phyloP scores from a whole-genome alignment of 805 yeast species.

The Tetrapisispora pingtungensis region DNA sequence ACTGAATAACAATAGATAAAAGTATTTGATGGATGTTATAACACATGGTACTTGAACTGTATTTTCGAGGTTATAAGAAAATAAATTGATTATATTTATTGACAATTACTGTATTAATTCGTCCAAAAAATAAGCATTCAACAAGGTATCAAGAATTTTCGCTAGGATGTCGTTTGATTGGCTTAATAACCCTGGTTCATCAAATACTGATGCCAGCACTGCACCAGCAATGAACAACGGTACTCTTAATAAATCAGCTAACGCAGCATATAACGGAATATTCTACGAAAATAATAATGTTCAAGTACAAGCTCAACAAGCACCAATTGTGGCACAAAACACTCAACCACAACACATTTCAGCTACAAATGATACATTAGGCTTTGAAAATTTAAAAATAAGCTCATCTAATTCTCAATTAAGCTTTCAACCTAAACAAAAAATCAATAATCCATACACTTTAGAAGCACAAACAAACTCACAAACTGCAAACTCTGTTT shows the following conservation, averaged over 20 bases:
- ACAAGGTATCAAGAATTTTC: neutral
- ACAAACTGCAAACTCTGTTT: neutral
- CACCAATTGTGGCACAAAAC: no score
- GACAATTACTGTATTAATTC: no score
- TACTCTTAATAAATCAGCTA: slow-evolving; percentile 9
- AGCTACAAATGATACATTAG: neutral
- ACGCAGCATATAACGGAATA: neutral
- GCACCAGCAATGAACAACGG: neutral
- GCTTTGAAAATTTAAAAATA: neutral
- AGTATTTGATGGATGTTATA: no score
- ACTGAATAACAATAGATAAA: no score
- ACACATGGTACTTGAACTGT: no score
- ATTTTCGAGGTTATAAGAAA: no score
- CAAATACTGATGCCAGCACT: slow-evolving; percentile 13
- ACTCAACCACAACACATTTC: neutral
- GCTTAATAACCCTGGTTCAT: slow-evolving; percentile 37
- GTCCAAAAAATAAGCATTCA: neutral
- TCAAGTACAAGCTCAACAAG: neutral
- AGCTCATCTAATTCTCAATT: neutral
- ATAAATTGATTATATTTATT: no score
- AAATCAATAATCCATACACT: neutral
- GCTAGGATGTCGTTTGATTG: slow-evolving; percentile 39
- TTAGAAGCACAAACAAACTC: neutral
- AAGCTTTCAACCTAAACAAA: neutral
- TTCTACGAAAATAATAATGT: neutral